A percentile compares a stretch with the other conserved stretches of the same genome.
phyloP scores from a whole-genome alignment of 805 yeast genomes.

The Wickerhamomyces mucosus region DNA sequence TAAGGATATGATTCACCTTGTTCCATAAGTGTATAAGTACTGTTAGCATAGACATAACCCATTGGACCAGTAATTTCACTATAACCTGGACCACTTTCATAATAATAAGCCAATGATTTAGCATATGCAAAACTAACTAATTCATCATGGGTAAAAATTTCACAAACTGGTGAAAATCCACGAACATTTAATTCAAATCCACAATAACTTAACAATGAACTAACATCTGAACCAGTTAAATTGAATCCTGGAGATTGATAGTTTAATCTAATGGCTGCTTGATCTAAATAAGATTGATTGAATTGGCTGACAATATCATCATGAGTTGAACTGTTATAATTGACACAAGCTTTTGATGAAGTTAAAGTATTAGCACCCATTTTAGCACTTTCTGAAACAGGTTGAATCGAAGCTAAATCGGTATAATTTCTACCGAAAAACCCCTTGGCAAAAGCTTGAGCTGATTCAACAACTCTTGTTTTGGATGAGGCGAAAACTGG shows the following conservation, averaged over 20 bases:
- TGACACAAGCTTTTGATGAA: slow-evolving; percentile 34
- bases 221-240: slow-evolving; percentile 43
- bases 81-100: slow-evolving; percentile 56
- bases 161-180: slow-evolving; percentile 61
- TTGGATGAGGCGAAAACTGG: slow-evolving; percentile 41
- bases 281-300: slow-evolving; percentile 30
- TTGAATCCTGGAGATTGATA: slow-evolving; percentile 44
- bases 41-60: slow-evolving; percentile 51
- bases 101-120: slow-evolving; percentile 49
- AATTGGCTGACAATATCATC: slow-evolving; percentile 12
- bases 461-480: slow-evolving; percentile 37
- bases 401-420: slow-evolving; percentile 22
- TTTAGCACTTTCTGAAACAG: slow-evolving; percentile 30
- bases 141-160: slow-evolving; percentile 58
- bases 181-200: slow-evolving; percentile 66
- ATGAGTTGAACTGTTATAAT: slow-evolving; percentile 21
- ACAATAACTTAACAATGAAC: slow-evolving; percentile 48
- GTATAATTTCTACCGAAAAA: slow-evolving; percentile 34
- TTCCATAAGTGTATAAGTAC: slow-evolving; percentile 39
- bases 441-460: slow-evolving; percentile 37
- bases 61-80: slow-evolving; percentile 39
- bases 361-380: slow-evolving; percentile 44
- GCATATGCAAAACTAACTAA: slow-evolving; percentile 54
- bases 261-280: slow-evolving; percentile 50
- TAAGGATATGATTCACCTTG: slow-evolving; percentile 36